These are phyloP conservation scores for Corymbia maculata DNA, from an alignment of 345 rosid genomes.

Conservation along the genomic window DNA sequence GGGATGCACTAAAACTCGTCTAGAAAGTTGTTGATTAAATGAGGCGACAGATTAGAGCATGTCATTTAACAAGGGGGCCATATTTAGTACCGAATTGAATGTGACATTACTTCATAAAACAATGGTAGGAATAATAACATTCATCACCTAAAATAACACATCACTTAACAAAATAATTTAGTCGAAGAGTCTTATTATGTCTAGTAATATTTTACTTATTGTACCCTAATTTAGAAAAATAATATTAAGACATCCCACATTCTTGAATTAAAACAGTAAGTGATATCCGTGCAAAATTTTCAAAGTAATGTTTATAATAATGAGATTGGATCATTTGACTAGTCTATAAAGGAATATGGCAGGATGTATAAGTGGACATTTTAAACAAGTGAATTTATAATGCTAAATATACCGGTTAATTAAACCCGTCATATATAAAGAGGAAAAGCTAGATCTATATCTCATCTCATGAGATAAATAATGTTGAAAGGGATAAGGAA, in stretches of 20 bases:
- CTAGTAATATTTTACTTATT: background rate
- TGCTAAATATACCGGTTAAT: background rate
- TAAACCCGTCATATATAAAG: background rate
- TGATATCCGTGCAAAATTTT: background rate
- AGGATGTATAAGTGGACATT: background rate
- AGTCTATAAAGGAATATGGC: background rate
- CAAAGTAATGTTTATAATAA: background rate
- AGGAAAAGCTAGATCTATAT: background rate
- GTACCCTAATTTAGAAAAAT: background rate
- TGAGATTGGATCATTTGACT: background rate
- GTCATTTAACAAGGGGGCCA: background rate
- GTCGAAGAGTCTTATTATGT: background rate
- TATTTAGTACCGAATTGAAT: background rate
- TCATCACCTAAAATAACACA: background rate
- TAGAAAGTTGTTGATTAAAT: background rate
- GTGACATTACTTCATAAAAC: background rate
- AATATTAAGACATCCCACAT: background rate
- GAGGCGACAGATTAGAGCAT: background rate
- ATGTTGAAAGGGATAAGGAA: background rate
- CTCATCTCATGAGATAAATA: background rate
- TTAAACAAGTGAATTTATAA: background rate
- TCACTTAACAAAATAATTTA: background rate
- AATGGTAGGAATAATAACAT: background rate
- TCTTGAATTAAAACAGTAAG: background rate
- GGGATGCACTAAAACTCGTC: background rate